Evolutionary conservation across 176 grass and related monocot genomes (phyloP), one percentile per base, ranked within the genome.

Genomic region (Sorghum bicolor): DNA sequence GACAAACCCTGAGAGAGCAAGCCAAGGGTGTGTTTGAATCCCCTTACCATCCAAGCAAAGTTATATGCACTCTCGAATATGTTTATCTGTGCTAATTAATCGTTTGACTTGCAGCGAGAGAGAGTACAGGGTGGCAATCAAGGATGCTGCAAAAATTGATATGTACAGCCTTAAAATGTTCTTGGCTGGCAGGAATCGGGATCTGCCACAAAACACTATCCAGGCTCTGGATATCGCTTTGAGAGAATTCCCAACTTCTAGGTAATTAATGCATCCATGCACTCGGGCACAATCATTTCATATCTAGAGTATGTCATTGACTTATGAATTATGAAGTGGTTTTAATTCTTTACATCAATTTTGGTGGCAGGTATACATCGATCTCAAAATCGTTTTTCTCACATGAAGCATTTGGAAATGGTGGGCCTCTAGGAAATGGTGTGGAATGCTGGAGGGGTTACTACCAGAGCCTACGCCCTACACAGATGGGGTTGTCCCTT

Each of bases 351-450:
- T 30, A 28, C 70, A 48, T 48, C 40, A 16, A 47, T 26, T 29
- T 15, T 4, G 15, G 14, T 77, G 78, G 50, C 60, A 97, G 92
- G 58, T 91, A 97, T 28, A 62, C 77, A 28, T 57, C 82, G 13
- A 61, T 91, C 41, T 88, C 83, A 50, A 88, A 89, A 72, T 98
- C 96, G 7, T 98, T 98, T 84, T 98, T 92, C 82, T 95, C 93
- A 30, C 3, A 3, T 30, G 55, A 76, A 28, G 38, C 3, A 24
- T 94, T 98, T 75, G 78, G 75, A 48, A 22, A 44, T 32, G 70
- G 78, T 32, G 50, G 58, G 19, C 7, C 39, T 1, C 77, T 98
- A 29, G 93, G 85, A 36, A 80, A 66, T 2, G 93, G 93, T 29
- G 67, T 91, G 4, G 91, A 98, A 75, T 93, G 85, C 82, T 93